These are phyloP conservation scores for Leishmania lainsoni DNA, from an alignment of 208 protist genomes.

Conservation along the genomic window DNA sequence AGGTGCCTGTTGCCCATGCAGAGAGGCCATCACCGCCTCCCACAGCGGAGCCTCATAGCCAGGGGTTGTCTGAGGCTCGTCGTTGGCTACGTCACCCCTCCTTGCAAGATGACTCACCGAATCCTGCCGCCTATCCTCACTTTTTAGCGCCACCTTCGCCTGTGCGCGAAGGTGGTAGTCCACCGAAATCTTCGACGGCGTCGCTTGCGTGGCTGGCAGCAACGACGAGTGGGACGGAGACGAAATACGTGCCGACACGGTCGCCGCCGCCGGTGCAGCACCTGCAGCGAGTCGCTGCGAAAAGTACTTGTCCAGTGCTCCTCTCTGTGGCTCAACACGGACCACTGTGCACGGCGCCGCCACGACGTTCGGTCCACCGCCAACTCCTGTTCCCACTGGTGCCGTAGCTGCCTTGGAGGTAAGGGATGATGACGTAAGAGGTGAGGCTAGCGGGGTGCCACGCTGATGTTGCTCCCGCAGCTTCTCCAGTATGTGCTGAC, in stretches of 20 bases:
- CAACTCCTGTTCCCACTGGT: not conserved
- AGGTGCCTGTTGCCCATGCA: not conserved
- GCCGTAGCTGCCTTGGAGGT: not conserved
- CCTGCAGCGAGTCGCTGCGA: conserved; percentile 24
- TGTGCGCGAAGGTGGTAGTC: not conserved
- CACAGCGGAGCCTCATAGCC: conserved; percentile 25
- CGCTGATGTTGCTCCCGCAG: conserved; percentile 34
- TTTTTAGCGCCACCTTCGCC: not conserved
- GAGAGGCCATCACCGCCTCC: conserved; percentile 33
- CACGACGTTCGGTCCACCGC: conserved; percentile 22
- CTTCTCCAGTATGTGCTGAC: conserved; percentile 30
- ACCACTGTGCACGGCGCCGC: conserved; percentile 73
- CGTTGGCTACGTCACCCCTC: not conserved
- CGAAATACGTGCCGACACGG: not conserved
- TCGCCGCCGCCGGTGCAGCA: not conserved
- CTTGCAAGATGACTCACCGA: not conserved
- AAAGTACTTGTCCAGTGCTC: conserved; percentile 76
- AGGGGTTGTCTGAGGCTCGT: not conserved
- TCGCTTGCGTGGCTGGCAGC: not conserved
- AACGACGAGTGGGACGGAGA: not conserved
- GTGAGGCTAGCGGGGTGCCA: conserved; percentile 25
- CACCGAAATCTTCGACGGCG: not conserved
- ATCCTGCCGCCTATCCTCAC: not conserved
- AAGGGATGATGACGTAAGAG: conserved; percentile 28
- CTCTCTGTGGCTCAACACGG: conserved; percentile 76